Percentiles rank a stretch among this genome's conserved stretches.
These are phyloP conservation scores for Chrysanthemum seticuspe DNA, from an alignment of 129 eudicot species.

Conservation along the genomic window DNA sequence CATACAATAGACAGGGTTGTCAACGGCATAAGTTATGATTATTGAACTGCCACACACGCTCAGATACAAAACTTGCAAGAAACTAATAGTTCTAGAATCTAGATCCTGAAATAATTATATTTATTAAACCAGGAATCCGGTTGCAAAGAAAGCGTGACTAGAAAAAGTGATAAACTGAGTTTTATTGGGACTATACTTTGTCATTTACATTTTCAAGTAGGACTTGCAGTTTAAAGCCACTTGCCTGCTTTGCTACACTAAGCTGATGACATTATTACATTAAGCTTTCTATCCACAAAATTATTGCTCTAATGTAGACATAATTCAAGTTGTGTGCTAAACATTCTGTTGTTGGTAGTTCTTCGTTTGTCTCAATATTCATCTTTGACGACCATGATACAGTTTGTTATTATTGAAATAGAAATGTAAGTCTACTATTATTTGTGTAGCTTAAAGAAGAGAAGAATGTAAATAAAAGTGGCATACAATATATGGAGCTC, in stretches of 20 bases:
- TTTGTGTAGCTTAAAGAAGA: conserved; percentile 50
- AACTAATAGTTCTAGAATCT: not conserved
- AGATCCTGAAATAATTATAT: not conserved
- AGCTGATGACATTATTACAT: not conserved
- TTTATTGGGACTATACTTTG: not conserved
- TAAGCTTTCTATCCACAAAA: not conserved
- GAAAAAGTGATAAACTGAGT: not conserved
- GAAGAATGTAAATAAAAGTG: conserved; percentile 49
- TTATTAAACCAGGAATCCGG: not conserved
- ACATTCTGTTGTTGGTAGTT: not conserved
- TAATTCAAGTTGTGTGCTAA: not conserved
- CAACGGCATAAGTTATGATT: not conserved
- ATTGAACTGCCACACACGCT: conserved; percentile 1
- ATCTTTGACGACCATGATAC: not conserved
- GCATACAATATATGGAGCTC: conserved; percentile 74
- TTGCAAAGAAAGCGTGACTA: not conserved
- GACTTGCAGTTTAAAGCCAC: not conserved
- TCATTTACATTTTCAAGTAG: not conserved
- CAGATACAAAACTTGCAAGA: not conserved
- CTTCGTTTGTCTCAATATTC: conserved; percentile 8
- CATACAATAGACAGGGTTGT: not conserved
- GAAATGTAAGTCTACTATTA: not conserved
- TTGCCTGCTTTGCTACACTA: not conserved
- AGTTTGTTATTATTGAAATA: not conserved
- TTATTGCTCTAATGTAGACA: not conserved